A percentile compares a stretch with the other conserved stretches of the same genome.
Conservation (phyloP, 192 early-diverging fungal species). For the Podochytrium sp. region DNA sequence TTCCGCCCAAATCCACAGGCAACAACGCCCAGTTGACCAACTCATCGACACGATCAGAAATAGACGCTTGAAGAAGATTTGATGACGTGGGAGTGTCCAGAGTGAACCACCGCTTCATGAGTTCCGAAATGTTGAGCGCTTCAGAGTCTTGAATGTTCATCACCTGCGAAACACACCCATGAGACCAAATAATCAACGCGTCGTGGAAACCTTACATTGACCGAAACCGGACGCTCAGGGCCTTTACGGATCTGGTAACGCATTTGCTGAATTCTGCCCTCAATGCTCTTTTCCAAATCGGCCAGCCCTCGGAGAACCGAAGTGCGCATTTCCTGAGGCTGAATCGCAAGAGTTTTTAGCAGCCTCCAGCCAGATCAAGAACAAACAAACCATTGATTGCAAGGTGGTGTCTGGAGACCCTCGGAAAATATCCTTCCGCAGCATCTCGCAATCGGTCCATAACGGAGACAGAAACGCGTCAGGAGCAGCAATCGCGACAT, state of each 20-base stretch:
- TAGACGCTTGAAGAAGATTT: neutral
- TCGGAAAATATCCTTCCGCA: slow-evolving; percentile 8
- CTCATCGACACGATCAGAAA: neutral
- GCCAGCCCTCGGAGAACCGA: neutral
- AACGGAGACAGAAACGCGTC: slow-evolving; percentile 12
- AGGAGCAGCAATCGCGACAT: neutral
- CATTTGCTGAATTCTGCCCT: neutral
- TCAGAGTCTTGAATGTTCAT: neutral
- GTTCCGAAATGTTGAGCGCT: neutral
- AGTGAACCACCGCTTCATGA: slow-evolving; percentile 1
- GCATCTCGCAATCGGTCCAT: neutral
- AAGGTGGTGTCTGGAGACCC: neutral
- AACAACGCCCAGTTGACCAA: slow-evolving; percentile 11
- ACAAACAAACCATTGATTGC: neutral
- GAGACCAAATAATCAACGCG: neutral
- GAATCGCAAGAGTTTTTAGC: neutral
- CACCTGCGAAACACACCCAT: neutral
- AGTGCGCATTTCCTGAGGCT: neutral
- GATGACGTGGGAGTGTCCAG: neutral
- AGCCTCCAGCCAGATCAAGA: neutral
- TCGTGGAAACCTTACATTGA: neutral
- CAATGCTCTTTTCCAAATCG: neutral
- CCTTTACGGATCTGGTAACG: neutral
- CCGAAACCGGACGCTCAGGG: neutral
- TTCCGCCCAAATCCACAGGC: slow-evolving; percentile 1